A percentile compares a stretch with the other conserved stretches of the same genome.
Evolutionary conservation across 2,329 filamentous ascomycete species (phyloP).

Genomic region (Aspergillus jensenii): DNA sequence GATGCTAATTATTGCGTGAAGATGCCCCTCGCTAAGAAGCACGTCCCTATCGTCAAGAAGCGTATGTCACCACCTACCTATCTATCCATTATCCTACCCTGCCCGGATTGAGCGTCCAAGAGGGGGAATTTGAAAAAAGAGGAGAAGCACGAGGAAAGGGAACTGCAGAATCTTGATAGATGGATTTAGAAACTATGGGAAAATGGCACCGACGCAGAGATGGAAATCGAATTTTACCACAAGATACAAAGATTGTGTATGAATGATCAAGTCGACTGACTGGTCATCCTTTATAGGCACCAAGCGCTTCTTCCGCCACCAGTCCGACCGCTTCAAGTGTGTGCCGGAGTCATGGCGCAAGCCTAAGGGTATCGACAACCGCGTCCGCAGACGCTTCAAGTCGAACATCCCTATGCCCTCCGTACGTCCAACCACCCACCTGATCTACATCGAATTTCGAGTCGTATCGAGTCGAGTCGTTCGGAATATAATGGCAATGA

Average conservation of each 20-base stretch:
- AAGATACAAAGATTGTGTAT: neutral
- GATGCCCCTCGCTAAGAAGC: conserved; percentile 99
- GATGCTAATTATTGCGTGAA: conserved; percentile 20
- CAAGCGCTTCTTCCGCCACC: conserved; percentile 94
- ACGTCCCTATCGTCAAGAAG: conserved; percentile 99
- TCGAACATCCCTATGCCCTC: conserved; percentile 96
- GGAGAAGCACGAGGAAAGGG: neutral
- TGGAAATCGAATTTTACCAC: neutral
- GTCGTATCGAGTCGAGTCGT: neutral
- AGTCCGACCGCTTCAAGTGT: conserved; percentile 95
- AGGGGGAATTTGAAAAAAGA: neutral
- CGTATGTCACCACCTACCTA: conserved; percentile 63
- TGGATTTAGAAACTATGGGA: neutral
- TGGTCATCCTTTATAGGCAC: conserved; percentile 60
- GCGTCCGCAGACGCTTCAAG: conserved; percentile 95
- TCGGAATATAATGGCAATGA: neutral
- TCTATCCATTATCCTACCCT: conserved; percentile 4
- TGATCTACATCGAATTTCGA: neutral
- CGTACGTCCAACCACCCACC: conserved; percentile 61
- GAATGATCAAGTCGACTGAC: conserved; percentile 5
- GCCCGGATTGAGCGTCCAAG: neutral
- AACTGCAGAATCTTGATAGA: neutral
- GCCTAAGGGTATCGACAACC: conserved; percentile 99
- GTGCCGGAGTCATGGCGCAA: conserved; percentile 93
- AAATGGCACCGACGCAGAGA: neutral